These are phyloP conservation scores for Neolentinus lepideus DNA, from an alignment of 1,284 basidiomycete genomes.

Conservation along the genomic window DNA sequence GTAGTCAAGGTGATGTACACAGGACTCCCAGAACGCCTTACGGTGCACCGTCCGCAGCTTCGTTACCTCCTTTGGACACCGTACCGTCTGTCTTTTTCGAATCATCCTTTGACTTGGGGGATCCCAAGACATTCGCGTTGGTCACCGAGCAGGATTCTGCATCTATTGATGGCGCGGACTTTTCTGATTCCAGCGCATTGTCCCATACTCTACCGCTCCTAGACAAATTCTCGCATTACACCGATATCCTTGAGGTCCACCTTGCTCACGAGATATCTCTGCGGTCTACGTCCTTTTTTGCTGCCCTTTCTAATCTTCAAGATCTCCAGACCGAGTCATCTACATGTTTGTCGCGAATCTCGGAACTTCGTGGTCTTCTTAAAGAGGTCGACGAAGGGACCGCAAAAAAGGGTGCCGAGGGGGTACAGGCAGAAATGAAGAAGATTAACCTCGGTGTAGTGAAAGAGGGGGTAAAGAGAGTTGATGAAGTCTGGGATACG, in stretches of 20 bases:
- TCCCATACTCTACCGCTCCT: slow-evolving; percentile 71
- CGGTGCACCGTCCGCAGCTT: slow-evolving; percentile 23
- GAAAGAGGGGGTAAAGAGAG: slow-evolving; percentile 53
- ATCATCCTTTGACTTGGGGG: slow-evolving; percentile 76
- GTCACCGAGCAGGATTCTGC: slow-evolving; percentile 57
- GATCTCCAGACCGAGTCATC: slow-evolving; percentile 87
- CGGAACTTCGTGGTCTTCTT: slow-evolving; percentile 65
- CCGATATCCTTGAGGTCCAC: slow-evolving; percentile 93
- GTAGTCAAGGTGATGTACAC: slow-evolving; percentile 13
- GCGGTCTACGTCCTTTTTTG: slow-evolving; percentile 92
- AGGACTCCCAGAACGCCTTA: slow-evolving; percentile 25
- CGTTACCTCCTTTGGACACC: slow-evolving; percentile 63
- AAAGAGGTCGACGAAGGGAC: slow-evolving; percentile 72
- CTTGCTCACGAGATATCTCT: slow-evolving; percentile 90
- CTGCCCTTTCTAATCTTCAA: slow-evolving; percentile 90
- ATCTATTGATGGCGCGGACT: slow-evolving; percentile 17
- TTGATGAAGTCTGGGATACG: slow-evolving; percentile 73
- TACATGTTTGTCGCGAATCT: slow-evolving; percentile 75
- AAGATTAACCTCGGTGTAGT: slow-evolving; percentile 56
- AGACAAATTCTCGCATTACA: slow-evolving; percentile 90
- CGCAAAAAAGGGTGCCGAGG: slow-evolving; percentile 70
- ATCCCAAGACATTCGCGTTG: slow-evolving; percentile 76
- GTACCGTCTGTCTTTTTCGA: slow-evolving; percentile 84
- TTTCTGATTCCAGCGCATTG: slow-evolving; percentile 49
- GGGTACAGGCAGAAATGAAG: slow-evolving; percentile 62